Percentiles rank a stretch among this genome's conserved stretches.
Conservation (phyloP, 176 grass and related monocot species). For the Alloteropsis semialata region DNA sequence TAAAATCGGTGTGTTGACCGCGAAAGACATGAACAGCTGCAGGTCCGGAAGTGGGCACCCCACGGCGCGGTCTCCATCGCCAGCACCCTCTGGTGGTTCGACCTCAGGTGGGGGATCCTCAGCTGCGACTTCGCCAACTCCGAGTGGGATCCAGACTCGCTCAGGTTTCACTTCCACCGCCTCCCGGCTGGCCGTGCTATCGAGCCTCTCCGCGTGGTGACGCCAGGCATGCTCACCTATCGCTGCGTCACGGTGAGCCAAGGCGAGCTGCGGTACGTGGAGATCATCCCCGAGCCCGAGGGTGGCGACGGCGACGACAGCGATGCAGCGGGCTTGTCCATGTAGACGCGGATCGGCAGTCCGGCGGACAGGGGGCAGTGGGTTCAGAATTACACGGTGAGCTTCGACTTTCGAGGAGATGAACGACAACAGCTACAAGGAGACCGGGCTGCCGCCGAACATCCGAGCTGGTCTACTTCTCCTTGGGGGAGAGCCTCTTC, state of each 20-base stretch:
- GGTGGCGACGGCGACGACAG: no score
- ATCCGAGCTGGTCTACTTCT: not conserved
- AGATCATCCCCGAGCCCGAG: not conserved
- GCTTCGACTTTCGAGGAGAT: not conserved
- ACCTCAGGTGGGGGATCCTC: constrained; percentile 2
- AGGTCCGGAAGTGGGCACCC: not conserved
- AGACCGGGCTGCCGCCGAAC: not conserved
- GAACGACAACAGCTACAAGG: not conserved
- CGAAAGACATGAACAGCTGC: no score
- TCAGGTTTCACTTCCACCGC: no score
- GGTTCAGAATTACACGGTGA: not conserved
- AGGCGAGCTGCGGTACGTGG: not conserved
- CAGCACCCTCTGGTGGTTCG: not conserved
- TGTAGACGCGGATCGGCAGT: not conserved
- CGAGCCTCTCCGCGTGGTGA: accelerated
- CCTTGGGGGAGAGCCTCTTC: not conserved
- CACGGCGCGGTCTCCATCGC: not conserved
- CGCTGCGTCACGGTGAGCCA: not conserved
- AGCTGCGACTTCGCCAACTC: no score
- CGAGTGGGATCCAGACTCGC: not conserved
- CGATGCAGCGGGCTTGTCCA: not conserved
- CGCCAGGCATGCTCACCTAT: not conserved
- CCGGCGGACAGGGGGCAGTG: not conserved
- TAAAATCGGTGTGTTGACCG: no score
- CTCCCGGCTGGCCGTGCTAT: no score